Evolutionary conservation across 2,329 filamentous ascomycete genomes (phyloP), one percentile per base, ranked within the genome.

Genomic region (Akanthomyces muscarius): DNA sequence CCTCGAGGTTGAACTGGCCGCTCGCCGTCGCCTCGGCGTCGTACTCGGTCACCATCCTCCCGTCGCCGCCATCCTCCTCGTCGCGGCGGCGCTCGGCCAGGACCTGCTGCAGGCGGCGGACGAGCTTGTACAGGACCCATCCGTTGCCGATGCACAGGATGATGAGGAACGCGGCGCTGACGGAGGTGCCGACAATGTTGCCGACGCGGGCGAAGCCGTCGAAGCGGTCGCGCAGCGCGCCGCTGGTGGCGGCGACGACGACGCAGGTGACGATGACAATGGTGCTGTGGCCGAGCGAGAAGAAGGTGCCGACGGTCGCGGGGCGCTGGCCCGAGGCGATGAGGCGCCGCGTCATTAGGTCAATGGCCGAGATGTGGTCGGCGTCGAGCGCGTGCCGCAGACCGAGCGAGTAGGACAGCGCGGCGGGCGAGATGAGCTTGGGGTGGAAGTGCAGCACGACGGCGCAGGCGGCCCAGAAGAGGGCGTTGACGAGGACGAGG

Each of bases 381-480:
- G 94, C 95, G 71, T 98, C 95, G 51, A 98, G 86, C n/a, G 94
- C 94, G 80, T 98, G 94, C 48, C 94, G 89, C 14, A 98, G 83
- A 3, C 94, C 94, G 13, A 98, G 84, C 0, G 91, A 91, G 75
- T 96, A 98, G 30, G 93, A 88, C 0, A 98, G 84, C 2, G 93
- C 87, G 1, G 92, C 91, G 3, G 92, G 89, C 2, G 90, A 90
- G 56, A 93, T 86, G 66, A 97, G 83, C 0, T 81, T 78, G 0
- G 84, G 79, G 72, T 85, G 78, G 68, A 78, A 81, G 66, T 77
- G 79, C 21, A 87, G 76, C 23, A 85, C 77, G 5, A 86, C 74
- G 65, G 78, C 85, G 28, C 78, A 77, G 18, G 76, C 78, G 58
- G 78, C 77, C 86, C 86, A 88, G 51, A 86, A 75, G 14, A 83